Percentiles rank a stretch among this genome's conserved stretches.
phyloP scores from a whole-genome alignment of 2,329 filamentous ascomycete species.

The Claviceps humidiphila region DNA sequence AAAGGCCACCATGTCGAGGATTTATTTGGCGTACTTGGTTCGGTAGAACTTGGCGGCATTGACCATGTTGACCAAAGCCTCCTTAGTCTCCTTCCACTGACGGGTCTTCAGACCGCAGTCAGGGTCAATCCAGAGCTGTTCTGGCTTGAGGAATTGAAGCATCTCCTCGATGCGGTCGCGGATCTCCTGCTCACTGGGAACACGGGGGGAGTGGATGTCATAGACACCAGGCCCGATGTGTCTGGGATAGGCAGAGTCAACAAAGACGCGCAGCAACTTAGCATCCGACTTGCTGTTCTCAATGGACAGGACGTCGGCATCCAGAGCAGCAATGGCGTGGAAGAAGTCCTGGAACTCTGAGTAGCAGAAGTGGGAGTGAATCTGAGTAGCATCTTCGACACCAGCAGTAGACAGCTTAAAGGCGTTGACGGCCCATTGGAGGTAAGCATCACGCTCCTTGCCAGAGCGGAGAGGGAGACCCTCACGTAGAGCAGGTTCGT shows the following conservation, averaged over 20 bases:
- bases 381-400: slow-evolving; percentile 92
- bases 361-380: slow-evolving; percentile 99
- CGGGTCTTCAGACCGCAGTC: slow-evolving; percentile 99
- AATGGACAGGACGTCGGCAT: slow-evolving; percentile 95
- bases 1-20: slow-evolving; percentile 10
- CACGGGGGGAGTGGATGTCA: slow-evolving; percentile 98
- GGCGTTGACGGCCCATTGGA: slow-evolving; percentile 92
- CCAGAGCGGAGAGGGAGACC: slow-evolving; percentile 93
- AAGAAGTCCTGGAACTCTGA: slow-evolving; percentile 99
- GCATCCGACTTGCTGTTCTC: slow-evolving; percentile 99
- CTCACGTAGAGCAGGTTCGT: slow-evolving; percentile 97
- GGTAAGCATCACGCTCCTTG: slow-evolving; percentile 91
- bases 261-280: slow-evolving; percentile 97
- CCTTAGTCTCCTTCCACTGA: slow-evolving; percentile 98
- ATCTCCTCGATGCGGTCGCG: slow-evolving; percentile 96
- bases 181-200: slow-evolving; percentile 96
- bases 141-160: slow-evolving; percentile 90
- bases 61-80: slow-evolving; percentile 90
- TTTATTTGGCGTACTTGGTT: slow-evolving; percentile 64
- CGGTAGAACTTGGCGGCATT: slow-evolving; percentile 96
- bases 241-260: slow-evolving; percentile 91
- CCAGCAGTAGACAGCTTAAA: slow-evolving; percentile 93
- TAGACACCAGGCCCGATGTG: slow-evolving; percentile 99
- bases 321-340: slow-evolving; percentile 96
- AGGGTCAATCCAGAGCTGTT: slow-evolving; percentile 99